Evolutionary conservation across 257 asterid species (phyloP).

Genomic region (Nyctanthes arbortristis): DNA sequence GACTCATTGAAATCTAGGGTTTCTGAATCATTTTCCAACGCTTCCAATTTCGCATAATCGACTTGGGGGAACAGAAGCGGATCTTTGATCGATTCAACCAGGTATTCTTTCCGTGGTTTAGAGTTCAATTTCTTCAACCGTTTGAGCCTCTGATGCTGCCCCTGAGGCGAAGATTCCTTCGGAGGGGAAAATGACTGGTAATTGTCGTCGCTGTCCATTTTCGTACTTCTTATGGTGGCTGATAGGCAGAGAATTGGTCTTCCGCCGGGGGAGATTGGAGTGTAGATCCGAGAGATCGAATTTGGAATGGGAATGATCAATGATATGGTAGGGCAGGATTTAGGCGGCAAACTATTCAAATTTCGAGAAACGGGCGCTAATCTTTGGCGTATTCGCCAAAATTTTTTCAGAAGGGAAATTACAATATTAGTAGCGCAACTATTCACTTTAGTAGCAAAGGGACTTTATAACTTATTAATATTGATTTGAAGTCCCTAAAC

Average conservation of each 20-base stretch:
- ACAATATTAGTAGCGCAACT: too few relatives aligned
- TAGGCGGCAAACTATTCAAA: slow-evolving; percentile 47
- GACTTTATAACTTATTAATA: too few relatives aligned
- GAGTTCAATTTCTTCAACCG: slow-evolving; percentile 57
- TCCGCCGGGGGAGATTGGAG: not conserved
- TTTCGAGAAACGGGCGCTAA: slow-evolving; percentile 22
- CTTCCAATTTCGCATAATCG: slow-evolving; percentile 51
- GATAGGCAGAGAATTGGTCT: not conserved
- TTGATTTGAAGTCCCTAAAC: too few relatives aligned
- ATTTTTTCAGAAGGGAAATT: too few relatives aligned
- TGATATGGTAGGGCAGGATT: slow-evolving; percentile 22
- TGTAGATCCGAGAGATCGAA: slow-evolving; percentile 21
- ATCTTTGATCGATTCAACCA: slow-evolving; percentile 27
- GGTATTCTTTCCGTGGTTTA: slow-evolving; percentile 18
- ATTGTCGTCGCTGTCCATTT: slow-evolving; percentile 86
- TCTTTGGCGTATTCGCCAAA: slow-evolving; percentile 28
- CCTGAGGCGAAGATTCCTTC: slow-evolving; percentile 40
- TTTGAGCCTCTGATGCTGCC: slow-evolving; percentile 57
- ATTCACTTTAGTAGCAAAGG: too few relatives aligned
- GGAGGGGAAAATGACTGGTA: slow-evolving; percentile 42
- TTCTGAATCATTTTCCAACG: slow-evolving; percentile 45
- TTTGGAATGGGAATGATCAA: not conserved
- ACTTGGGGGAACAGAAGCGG: slow-evolving; percentile 38
- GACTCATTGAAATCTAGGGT: slow-evolving; percentile 34
- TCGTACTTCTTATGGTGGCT: not conserved